A percentile compares a stretch with the other conserved stretches of the same genome.
Evolutionary conservation across 331 rosid species (phyloP).

Genomic region (Acacia pycnantha): DNA sequence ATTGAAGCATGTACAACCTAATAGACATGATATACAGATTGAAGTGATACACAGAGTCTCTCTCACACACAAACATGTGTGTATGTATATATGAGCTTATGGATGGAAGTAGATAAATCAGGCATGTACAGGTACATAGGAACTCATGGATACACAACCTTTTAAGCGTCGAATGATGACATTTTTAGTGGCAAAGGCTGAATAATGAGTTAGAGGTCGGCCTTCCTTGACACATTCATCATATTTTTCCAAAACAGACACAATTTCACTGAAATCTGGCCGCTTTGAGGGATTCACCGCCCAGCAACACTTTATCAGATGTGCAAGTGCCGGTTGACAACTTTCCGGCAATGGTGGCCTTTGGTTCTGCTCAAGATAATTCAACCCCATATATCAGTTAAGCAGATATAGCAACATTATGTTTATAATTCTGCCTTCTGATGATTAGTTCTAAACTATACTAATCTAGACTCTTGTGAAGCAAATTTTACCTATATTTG

Average conservation of each 20-base stretch:
- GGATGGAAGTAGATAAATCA: constrained; percentile 37
- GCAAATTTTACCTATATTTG: too few relatives aligned
- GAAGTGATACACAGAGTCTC: background rate
- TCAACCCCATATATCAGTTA: background rate
- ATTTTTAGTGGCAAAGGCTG: constrained; percentile 57
- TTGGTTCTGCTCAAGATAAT: constrained; percentile 62
- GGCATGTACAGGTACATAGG: constrained; percentile 92
- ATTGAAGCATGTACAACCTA: background rate
- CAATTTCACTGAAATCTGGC: constrained; percentile 89
- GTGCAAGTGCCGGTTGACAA: constrained; percentile 88
- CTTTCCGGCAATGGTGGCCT: constrained; percentile 92
- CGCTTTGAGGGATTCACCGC: constrained; percentile 87
- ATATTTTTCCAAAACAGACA: constrained; percentile 74
- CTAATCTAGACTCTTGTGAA: background rate
- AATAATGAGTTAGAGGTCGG: constrained; percentile 85
- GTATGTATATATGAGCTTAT: background rate
- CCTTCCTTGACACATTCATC: constrained; percentile 95
- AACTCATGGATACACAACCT: constrained; percentile 73
- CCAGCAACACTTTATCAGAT: constrained; percentile 95
- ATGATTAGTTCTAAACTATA: background rate
- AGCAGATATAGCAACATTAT: background rate
- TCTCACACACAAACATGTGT: too few relatives aligned
- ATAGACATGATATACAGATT: background rate
- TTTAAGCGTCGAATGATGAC: constrained; percentile 71
- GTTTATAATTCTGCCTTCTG: background rate